A percentile compares a stretch with the other conserved stretches of the same genome.
phyloP scores from a whole-genome alignment of 495 filamentous ascomycete genomes.

The Neurospora sublineolata region DNA sequence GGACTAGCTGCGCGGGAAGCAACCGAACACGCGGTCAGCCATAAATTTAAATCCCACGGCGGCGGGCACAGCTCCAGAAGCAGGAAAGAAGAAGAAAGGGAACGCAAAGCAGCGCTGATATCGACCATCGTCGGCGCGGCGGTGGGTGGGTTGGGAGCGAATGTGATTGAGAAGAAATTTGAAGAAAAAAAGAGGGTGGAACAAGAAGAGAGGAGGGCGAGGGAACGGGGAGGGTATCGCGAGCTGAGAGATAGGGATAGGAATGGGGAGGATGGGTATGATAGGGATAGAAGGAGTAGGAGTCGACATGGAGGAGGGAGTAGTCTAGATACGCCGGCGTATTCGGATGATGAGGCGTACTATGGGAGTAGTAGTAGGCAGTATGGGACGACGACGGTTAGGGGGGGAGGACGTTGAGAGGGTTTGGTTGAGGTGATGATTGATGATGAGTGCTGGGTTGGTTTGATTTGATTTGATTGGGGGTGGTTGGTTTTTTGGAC shows the following conservation, averaged over 20 bases:
- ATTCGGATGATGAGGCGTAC: neutral
- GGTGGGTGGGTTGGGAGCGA: constrained; percentile 35
- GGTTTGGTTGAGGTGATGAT: neutral
- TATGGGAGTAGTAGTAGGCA: neutral
- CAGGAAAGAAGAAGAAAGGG: constrained; percentile 1
- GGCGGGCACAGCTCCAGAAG: neutral
- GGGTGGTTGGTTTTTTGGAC: neutral
- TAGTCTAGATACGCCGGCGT: neutral
- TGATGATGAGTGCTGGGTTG: neutral
- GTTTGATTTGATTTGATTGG: neutral
- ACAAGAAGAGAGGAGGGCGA: constrained; percentile 14
- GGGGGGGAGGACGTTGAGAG: neutral
- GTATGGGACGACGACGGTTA: neutral
- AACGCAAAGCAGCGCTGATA: constrained; percentile 14
- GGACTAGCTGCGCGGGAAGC: constrained; percentile 32
- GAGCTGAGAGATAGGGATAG: neutral
- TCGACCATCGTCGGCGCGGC: constrained; percentile 34
- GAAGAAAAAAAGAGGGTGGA: constrained; percentile 20
- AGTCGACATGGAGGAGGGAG: neutral
- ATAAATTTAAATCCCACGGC: neutral
- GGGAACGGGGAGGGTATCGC: constrained; percentile 16
- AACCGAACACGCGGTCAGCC: constrained; percentile 11
- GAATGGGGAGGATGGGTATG: neutral
- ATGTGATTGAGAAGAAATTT: constrained; percentile 33
- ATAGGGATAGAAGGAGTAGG: neutral